Evolutionary conservation across 2,329 filamentous ascomycete genomes (phyloP).

Genomic region (Rasamsonia emersonii): DNA sequence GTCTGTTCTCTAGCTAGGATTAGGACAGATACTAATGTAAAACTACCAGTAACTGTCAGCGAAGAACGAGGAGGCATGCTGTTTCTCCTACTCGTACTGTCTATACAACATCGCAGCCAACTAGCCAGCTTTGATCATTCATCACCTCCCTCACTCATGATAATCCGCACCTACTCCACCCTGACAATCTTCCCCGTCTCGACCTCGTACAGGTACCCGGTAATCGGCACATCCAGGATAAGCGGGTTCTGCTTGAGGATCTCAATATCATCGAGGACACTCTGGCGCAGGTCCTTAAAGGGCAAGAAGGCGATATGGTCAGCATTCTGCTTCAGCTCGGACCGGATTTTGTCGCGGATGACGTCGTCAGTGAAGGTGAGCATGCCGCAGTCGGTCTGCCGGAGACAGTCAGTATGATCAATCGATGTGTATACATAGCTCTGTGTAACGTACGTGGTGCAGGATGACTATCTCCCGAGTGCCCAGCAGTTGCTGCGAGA

Average conservation of each 20-base stretch:
- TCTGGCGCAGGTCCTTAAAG: constrained; percentile 55
- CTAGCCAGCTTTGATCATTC: too few relatives aligned
- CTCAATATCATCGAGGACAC: constrained; percentile 57
- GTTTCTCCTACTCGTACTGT: too few relatives aligned
- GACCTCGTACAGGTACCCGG: constrained; percentile 68
- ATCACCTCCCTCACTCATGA: background rate
- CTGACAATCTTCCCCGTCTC: constrained; percentile 55
- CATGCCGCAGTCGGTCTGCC: constrained; percentile 60
- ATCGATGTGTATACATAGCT: constrained; percentile 53
- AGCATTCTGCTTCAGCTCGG: constrained; percentile 39
- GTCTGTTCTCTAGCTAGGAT: too few relatives aligned
- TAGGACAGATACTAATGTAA: too few relatives aligned
- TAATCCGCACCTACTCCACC: constrained; percentile 41
- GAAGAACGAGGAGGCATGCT: too few relatives aligned
- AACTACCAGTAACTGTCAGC: too few relatives aligned
- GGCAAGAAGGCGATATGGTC: constrained; percentile 54
- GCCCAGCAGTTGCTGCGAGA: constrained; percentile 70
- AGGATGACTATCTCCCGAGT: constrained; percentile 67
- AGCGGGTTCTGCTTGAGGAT: constrained; percentile 52
- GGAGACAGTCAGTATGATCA: constrained; percentile 58
- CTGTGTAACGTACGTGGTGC: constrained; percentile 19
- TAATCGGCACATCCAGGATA: constrained; percentile 53
- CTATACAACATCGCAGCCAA: too few relatives aligned
- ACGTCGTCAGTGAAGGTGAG: constrained; percentile 44
- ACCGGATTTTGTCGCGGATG: constrained; percentile 52